These are phyloP conservation scores for Taiwanofungus camphoratus DNA, from an alignment of 1,284 basidiomycete species.

Conservation along the genomic window DNA sequence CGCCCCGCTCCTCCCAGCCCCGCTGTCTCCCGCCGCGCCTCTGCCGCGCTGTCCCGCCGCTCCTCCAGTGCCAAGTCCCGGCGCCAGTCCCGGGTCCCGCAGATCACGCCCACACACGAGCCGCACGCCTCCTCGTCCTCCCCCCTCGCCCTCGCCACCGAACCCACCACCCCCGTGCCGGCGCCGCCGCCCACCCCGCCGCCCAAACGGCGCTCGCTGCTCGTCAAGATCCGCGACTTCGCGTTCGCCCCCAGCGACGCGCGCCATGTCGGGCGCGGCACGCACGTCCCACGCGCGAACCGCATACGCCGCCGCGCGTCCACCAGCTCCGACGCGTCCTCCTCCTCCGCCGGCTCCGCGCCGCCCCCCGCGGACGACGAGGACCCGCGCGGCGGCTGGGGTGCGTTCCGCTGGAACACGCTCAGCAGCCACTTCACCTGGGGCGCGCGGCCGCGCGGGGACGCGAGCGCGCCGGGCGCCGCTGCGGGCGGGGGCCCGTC, in stretches of 20 bases:
- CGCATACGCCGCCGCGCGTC: constrained; percentile 33
- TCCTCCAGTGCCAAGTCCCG: constrained; percentile 26
- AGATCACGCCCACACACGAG: constrained; percentile 12
- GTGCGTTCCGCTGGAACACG: constrained; percentile 38
- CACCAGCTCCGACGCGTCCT: constrained; percentile 26
- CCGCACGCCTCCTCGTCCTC: constrained; percentile 22
- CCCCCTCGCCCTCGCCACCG: constrained; percentile 15
- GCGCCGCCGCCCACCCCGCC: constrained; percentile 15
- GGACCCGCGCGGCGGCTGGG: constrained; percentile 33
- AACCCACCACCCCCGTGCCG: constrained; percentile 14
- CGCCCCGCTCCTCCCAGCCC: constrained; percentile 66
- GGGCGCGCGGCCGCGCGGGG: constrained; percentile 16
- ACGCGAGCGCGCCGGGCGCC: constrained; percentile 7
- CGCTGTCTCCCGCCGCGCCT: constrained; percentile 49
- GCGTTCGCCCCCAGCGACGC: constrained; percentile 47
- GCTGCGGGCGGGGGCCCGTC: constrained; percentile 29
- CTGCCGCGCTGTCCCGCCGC: constrained; percentile 34
- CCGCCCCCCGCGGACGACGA: constrained; percentile 24
- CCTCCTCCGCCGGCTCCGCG: constrained; percentile 17
- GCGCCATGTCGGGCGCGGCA: constrained; percentile 48
- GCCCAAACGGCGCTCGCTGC: constrained; percentile 17
- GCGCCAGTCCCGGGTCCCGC: constrained; percentile 24
- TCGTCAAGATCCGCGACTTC: constrained; percentile 59
- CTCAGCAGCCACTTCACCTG: constrained; percentile 32
- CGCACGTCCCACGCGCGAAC: constrained; percentile 48